Evolutionary conservation across 441 rosid genomes (phyloP), one percentile per base, ranked within the genome.

Genomic region (Gossypium davidsonii): DNA sequence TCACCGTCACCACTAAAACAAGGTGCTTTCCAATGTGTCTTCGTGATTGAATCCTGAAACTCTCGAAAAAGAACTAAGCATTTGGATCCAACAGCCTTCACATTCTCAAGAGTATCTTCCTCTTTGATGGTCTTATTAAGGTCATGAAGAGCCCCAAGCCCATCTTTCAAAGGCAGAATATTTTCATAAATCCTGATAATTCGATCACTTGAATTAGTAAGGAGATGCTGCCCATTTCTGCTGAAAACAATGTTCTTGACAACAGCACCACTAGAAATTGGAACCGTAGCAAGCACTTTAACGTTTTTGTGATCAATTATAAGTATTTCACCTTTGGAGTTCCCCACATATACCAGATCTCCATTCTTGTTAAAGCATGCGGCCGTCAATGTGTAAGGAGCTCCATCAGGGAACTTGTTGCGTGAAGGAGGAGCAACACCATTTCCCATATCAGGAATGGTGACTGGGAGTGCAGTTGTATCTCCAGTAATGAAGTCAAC

Each of bases 1-100:
- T 95, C 98, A 78, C 95, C 96, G 77, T 95, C 98, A 72, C 99
- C 98, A 73, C 99, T 95, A 79, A 95, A 95, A 80, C 97, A 89
- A 67, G 99, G 98, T 12, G 96, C 98, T 84, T 92, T 95, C 99
- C 99, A 95, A 66, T 91, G 99, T 86, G 91, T 84, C 85, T 85
- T 95, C 49, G 97, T 95, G 74, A 95, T 88, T 17, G 91, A 82
- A 86, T 95, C 99, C 80, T 95, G 99, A 83, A 95, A 89, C 78
- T 95, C 99, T 62, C 93, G 93, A 78, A 87, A 87, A 74, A 92
- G 92, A 77, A 81, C 81, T 57, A 95, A 82, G 83, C 96, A 91
- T 77, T 89, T 90, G 10, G 88, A 84, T 67, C 99, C 99, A 77
- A 89, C 84, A 68, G 76, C 78, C 84, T 91, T 92, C 82, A 91